Conservation (phyloP, 163 green algal genomes). For the Scenedesmus sp. region DNA sequence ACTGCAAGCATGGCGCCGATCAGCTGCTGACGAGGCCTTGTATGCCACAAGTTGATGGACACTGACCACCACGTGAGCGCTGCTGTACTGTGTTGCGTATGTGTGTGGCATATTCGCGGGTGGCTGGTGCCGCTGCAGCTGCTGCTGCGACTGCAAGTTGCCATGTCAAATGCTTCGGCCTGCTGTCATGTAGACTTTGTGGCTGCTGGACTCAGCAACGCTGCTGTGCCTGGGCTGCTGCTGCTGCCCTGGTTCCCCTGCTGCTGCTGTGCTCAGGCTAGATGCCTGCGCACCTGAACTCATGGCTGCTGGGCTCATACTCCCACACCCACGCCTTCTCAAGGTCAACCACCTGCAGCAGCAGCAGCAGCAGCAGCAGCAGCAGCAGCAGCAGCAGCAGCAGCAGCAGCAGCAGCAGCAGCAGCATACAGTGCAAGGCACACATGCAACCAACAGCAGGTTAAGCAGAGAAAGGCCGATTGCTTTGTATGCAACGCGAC, state of each 20-base stretch:
- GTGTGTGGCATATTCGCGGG: no score
- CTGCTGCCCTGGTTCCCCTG: neutral
- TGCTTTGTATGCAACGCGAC: no score
- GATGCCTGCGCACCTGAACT: constrained; percentile 28
- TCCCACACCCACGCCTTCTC: constrained; percentile 54
- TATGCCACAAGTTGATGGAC: no score
- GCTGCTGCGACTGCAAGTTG: no score
- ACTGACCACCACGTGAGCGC: neutral
- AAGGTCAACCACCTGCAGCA: constrained; percentile 53
- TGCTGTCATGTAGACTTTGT: no score
- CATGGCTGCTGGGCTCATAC: neutral
- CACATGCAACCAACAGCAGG: neutral
- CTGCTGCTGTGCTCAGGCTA: neutral
- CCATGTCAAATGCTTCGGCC: no score
- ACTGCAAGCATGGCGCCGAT: no score
- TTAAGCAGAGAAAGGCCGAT: no score
- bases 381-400: no score
- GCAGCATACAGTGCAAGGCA: neutral
- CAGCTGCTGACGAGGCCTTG: no score
- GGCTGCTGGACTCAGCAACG: neutral
- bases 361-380: neutral
- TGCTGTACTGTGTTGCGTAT: neutral
- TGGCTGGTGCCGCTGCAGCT: no score
- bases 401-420: no score
- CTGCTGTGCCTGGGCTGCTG: neutral